Conservation (phyloP, 2,329 filamentous ascomycete genomes). For the Orbilia quercus region DNA sequence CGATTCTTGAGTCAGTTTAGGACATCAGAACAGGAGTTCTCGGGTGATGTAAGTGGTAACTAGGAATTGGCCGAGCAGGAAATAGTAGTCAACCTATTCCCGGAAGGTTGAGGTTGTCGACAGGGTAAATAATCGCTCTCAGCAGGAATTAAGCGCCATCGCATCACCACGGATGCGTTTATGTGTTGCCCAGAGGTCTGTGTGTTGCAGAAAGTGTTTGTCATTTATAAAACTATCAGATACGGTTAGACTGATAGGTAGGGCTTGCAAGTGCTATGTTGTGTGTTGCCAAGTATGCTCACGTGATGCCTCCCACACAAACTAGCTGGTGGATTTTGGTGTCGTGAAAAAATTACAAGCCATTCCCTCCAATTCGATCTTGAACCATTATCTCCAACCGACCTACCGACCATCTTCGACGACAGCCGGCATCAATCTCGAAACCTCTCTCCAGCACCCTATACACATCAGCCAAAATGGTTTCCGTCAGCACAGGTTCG, state of each 20-base stretch:
- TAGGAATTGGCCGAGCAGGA: too few relatives aligned
- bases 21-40: too few relatives aligned
- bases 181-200: not conserved
- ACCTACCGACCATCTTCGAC: slow-evolving; percentile 56
- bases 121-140: too few relatives aligned
- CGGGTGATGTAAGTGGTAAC: too few relatives aligned
- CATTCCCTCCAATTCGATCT: slow-evolving; percentile 24
- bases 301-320: slow-evolving; percentile 49
- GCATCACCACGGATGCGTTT: too few relatives aligned
- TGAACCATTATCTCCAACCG: slow-evolving; percentile 53
- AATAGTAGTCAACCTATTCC: too few relatives aligned
- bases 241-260: slow-evolving; percentile 7
- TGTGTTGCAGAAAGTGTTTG: not conserved
- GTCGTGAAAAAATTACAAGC: slow-evolving; percentile 29
- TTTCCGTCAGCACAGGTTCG: slow-evolving; percentile 52
- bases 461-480: slow-evolving; percentile 43
- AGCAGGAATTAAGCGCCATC: too few relatives aligned
- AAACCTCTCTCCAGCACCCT: slow-evolving; percentile 13
- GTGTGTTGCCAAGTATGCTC: slow-evolving; percentile 10
- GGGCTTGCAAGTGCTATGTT: slow-evolving; percentile 12
- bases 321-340: slow-evolving; percentile 22
- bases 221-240: not conserved
- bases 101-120: too few relatives aligned
- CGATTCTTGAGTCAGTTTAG: too few relatives aligned
- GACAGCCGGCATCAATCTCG: slow-evolving; percentile 21